A percentile compares a stretch with the other conserved stretches of the same genome.
Evolutionary conservation across 768 basidiomycete species (phyloP).

Genomic region (Coprinopsis strossmayeri): DNA sequence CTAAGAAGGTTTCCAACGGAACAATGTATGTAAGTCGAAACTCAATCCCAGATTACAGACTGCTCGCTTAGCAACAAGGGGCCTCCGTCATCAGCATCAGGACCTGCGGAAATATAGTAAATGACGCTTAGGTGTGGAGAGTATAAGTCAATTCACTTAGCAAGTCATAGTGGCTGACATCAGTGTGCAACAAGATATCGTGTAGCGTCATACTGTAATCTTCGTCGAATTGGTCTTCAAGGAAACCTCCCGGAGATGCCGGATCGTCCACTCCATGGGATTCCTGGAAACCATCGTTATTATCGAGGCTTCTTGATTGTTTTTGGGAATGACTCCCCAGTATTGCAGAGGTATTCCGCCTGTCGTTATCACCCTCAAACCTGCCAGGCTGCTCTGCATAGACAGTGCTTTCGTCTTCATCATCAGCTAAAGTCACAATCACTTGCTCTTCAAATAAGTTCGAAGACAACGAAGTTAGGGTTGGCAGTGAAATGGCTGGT

Average conservation of each 20-base stretch:
- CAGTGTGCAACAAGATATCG: conserved; percentile 37
- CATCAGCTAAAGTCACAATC: not conserved
- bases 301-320: too few species aligned
- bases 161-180: conserved; percentile 31
- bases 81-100: not conserved
- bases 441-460: conserved; percentile 4
- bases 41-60: not conserved
- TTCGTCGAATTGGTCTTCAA: conserved; percentile 21
- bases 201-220: conserved; percentile 41
- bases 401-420: not conserved
- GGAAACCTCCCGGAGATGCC: too few species aligned
- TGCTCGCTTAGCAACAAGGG: not conserved
- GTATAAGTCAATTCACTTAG: conserved; percentile 21
- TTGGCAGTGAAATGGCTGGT: conserved; percentile 1
- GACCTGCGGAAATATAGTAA: not conserved
- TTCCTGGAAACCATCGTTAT: too few species aligned
- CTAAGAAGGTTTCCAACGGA: too few species aligned
- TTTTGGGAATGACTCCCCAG: too few species aligned
- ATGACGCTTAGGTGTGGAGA: too few species aligned
- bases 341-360: too few species aligned
- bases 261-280: too few species aligned
- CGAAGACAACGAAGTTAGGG: not conserved
- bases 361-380: too few species aligned
- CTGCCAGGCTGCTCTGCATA: too few species aligned
- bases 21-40: too few species aligned